Evolutionary conservation across 495 filamentous ascomycete species (phyloP), one percentile per base, ranked within the genome.

Genomic region (Trichoderma virens): DNA sequence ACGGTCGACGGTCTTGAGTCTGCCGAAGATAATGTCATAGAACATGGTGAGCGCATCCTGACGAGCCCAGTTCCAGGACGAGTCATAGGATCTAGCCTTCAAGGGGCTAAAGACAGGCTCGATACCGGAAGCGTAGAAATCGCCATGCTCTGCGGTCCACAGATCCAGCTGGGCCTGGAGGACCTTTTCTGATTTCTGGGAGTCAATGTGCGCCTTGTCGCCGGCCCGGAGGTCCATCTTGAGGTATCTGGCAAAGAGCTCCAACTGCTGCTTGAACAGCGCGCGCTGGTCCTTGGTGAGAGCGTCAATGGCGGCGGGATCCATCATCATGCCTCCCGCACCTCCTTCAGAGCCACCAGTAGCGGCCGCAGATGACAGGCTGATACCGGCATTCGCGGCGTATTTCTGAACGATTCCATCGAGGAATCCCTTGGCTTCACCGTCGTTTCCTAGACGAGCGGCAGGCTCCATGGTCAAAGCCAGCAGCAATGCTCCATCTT

Each of bases 31-130:
- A 69, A 99, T 96, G 72, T 99, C 95, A 76, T 92, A 99, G 80
- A 92, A 99, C 94, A 99, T 99, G 79, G 85, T 91, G 43, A 98
- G 82, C 41, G 93, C 94, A 76, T 99, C 94, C 71, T 98, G 95
- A 62, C 94, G 89, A 35, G 91, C 94, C 94, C 94, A 99, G 74
- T 99, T 99, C 94, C 94, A 99, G 0, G 91, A 94, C 0, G 94
- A 98, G 74, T 99, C 94, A 76, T 98, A 99, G 16, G 96, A 86
- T 74, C 94, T 87, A 20, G 94, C 93, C 75, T 99, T 99, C 20
- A 98, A 83, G 3, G 89, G 79, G 71, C 90, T 93, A 75, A 99
- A 99, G 6, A 91, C 84, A 0, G 94, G 95, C 73, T 96, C 92
- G 68, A 99, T 98, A 56, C 94, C 94, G 16, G 86, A 79, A 5